Percentiles rank a stretch among this genome's conserved stretches.
Conservation (phyloP, 129 eudicot species). For the Sambucus nigra region DNA sequence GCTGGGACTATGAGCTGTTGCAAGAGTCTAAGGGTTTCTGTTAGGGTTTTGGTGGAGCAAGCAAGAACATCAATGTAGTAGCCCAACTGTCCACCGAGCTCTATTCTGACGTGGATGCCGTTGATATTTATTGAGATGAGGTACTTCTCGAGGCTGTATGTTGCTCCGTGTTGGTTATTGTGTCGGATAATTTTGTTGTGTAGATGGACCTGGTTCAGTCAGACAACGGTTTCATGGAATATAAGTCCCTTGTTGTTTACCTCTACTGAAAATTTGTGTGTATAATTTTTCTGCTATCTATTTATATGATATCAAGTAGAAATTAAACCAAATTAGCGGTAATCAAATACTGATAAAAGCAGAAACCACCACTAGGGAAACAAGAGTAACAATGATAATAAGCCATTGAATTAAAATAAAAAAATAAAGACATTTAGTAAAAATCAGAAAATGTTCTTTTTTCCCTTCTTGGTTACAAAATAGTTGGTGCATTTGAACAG, state of each 20-base stretch:
- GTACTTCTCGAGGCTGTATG: conserved; percentile 67
- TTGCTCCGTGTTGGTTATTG: conserved; percentile 75
- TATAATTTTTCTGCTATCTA: background rate
- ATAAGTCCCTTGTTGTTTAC: too few relatives aligned
- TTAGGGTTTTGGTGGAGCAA: conserved; percentile 69
- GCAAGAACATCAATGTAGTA: conserved; percentile 64
- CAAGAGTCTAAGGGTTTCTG: conserved; percentile 69
- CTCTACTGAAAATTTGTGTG: too few relatives aligned
- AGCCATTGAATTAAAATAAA: too few relatives aligned
- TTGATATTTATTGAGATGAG: conserved; percentile 61
- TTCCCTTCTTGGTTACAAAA: too few relatives aligned
- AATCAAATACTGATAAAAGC: background rate
- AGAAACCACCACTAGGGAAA: background rate
- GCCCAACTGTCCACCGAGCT: conserved; percentile 76
- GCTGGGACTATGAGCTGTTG: conserved; percentile 75
- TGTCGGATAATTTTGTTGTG: conserved; percentile 61
- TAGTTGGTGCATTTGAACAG: too few relatives aligned
- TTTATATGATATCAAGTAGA: background rate
- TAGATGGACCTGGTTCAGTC: conserved; percentile 58
- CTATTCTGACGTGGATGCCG: conserved; percentile 63
- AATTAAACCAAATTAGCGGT: background rate
- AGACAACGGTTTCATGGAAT: background rate
- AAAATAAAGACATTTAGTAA: too few relatives aligned
- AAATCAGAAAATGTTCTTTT: too few relatives aligned
- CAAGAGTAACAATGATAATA: too few relatives aligned